Evolutionary conservation across 352 stramenopile genomes (phyloP).

Genomic region (Pythium aquatile): DNA sequence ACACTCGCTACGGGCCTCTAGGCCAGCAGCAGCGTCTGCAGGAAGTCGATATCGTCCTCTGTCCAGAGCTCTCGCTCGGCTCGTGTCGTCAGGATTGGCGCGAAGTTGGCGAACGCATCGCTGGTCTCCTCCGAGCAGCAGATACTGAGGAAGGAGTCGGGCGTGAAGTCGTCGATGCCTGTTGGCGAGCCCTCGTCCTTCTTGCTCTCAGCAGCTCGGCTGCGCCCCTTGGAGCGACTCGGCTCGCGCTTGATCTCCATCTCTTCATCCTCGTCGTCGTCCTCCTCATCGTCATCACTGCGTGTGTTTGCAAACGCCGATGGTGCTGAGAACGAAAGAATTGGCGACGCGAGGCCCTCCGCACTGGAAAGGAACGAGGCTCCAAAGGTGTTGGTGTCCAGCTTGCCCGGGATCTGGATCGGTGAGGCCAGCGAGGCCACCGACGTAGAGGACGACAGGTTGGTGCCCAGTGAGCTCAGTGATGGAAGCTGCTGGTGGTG

Average conservation of each 20-base stretch:
- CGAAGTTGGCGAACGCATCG: conserved; percentile 37
- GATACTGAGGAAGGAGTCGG: conserved; percentile 50
- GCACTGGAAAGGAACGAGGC: conserved; percentile 27
- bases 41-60: conserved; percentile 79
- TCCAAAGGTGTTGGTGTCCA: conserved; percentile 18
- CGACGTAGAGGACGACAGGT: not conserved
- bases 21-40: conserved; percentile 67
- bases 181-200: conserved; percentile 48
- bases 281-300: not conserved
- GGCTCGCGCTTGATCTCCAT: conserved; percentile 7
- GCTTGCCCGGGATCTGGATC: conserved; percentile 44
- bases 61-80: conserved; percentile 67
- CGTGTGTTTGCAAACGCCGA: conserved; percentile 3
- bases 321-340: conserved; percentile 32
- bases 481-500: conserved; percentile 8
- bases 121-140: conserved; percentile 32
- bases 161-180: conserved; percentile 60
- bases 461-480: conserved; percentile 18
- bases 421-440: conserved; percentile 33
- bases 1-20: conserved; percentile 23
- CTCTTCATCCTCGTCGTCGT: conserved; percentile 9
- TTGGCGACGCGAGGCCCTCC: conserved; percentile 30
- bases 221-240: not conserved
- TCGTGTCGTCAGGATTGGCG: conserved; percentile 45
- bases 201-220: conserved; percentile 19